Base-by-base conservation (phyloP, 106 monocot genomes). In the Narthecium ossifragum region DNA sequence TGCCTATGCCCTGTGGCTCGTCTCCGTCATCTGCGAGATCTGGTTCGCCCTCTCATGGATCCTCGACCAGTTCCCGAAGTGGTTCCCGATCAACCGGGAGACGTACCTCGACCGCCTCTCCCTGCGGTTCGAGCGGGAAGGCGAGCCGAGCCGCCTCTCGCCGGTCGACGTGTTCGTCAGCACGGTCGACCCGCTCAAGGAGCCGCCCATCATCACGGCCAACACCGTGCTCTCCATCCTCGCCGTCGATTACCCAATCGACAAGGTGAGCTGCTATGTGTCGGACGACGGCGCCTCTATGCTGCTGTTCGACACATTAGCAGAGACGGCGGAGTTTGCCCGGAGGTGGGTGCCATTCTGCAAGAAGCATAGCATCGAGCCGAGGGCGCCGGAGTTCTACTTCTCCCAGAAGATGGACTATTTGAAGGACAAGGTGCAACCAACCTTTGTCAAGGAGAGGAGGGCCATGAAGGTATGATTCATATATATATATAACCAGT, bases 41-140 rank as follows among this genome's bases (percentile, higher is more conserved):
- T 93, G 93, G 93, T 93, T 93, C 59, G 93, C 93, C 17, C 74
- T 93, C 39, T 93, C 93, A 0, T 93, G 93, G 93, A 85, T 93
- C 64, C 89, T 93, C 41, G 93, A 93, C 56, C 93, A 93, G 70
- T 85, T 93, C 53, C 93, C 93, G 55, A 93, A 93, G 43, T 93
- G 93, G 93, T 78, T 77, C 37, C 93, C 93, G 15, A 64, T 93
- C 34, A 82, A 59, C 45, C 79, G 89, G 4, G 75, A 89, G 64
- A 93, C 93, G 25, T 85, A 93, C 75, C 85, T 89, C 28, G 93
- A 93, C 57, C 93, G 93, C 53, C 83, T 93, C 60, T 46, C 93
- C 18, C 36, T 78, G 37, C 81, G 93, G 20, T 93, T 88, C 64
- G 93, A 88, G 34, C 71, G 70, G 34, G 79, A 79, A 0, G 91